Conservation (phyloP, 257 asterid species). For the Solanum tarijense region DNA sequence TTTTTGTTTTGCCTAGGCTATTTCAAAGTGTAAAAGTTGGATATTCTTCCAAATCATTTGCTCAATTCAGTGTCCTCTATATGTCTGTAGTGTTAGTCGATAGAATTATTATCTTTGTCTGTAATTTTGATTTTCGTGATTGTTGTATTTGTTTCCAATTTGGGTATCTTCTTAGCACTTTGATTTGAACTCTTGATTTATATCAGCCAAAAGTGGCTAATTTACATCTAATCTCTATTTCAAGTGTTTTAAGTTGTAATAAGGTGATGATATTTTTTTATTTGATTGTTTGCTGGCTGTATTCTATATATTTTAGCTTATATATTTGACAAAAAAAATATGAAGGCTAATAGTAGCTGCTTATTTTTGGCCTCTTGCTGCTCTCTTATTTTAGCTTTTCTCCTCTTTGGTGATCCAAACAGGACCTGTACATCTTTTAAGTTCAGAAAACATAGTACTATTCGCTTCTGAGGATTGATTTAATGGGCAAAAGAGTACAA, state of each 20-base stretch:
- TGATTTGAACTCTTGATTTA: not conserved
- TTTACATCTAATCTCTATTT: not conserved
- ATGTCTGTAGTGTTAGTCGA: not conserved
- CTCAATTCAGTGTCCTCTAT: not conserved
- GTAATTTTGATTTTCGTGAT: not conserved
- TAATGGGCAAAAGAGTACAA: not conserved
- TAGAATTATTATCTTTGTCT: not conserved
- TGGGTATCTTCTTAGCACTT: not conserved
- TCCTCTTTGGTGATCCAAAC: not conserved
- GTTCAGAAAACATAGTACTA: not conserved
- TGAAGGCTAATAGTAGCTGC: not conserved
- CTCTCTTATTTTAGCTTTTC: not conserved
- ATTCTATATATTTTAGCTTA: not conserved
- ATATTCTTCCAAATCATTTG: not conserved
- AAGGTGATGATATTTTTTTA: not conserved
- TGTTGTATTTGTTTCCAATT: not conserved
- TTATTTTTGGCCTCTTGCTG: not conserved
- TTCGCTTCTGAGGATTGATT: not conserved
- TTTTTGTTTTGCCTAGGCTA: not conserved
- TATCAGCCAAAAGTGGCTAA: not conserved
- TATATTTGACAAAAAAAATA: not conserved
- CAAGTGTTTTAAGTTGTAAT: not conserved
- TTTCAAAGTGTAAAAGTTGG: not conserved
- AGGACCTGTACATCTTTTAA: not conserved
- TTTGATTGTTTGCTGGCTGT: not conserved